Evolutionary conservation across 1,284 basidiomycete species (phyloP), one percentile per base, ranked within the genome.

Genomic region (Takashimella koratensis): DNA sequence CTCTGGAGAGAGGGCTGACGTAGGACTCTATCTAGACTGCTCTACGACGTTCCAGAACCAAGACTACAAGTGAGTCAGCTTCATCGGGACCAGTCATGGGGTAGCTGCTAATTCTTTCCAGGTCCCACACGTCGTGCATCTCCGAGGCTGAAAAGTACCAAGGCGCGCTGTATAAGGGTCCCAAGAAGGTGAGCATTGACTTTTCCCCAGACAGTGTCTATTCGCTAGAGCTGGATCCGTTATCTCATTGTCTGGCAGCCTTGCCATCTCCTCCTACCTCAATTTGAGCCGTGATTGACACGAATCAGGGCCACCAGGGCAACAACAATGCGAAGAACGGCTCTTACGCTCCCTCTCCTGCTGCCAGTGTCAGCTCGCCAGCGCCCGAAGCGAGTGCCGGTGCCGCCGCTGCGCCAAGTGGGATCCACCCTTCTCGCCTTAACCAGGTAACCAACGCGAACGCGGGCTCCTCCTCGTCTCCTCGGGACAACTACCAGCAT

Each of bases 71-170:
- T 77, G 51, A 50, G 62, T 58, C 52, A 54, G 51, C 47, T 51
- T 50, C 49, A 54, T 56, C 51, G 45, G 30, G 6, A 55, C 48
- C 10, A n/a, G 4, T 53, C 57, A 26, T 39, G 55, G 45, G 50
- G 47, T 10, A 20, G 12, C 4, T 41, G 36, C 51, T 63, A 25
- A 67, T 51, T 16, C 13, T 5, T 0, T 52, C 46, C 57, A 74
- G 75, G 47, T 61, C 66, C 20, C 91, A 95, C 70, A 93, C 88
- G 12, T 80, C 82, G 22, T 95, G 91, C 72, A 85, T 95, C 47
- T 84, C 82, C 51, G 91, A 95, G 76, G 91, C 88, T 3, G 88
- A 95, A 72, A 93, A 94, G 74, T 94, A 95, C 68, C 85, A 95
- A 77, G 90, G 90, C 69, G 78, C 80, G 52, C 72, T 94, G 49